Conservation (phyloP, 805 yeast genomes). For the Candida anglica region DNA sequence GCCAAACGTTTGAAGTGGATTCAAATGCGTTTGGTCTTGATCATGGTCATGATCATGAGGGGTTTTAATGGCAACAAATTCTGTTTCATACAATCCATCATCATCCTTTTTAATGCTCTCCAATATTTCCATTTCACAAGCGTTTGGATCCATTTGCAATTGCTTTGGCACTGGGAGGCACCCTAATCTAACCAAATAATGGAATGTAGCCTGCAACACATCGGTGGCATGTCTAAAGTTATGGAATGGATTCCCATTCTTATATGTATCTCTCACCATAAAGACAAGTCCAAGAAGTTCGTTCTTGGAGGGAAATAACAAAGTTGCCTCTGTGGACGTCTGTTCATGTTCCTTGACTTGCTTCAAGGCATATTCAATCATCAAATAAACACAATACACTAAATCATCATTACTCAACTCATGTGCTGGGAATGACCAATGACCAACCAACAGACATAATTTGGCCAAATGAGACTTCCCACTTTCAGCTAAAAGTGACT, state of each 20-base stretch:
- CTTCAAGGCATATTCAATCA: conserved; percentile 44
- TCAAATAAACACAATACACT: conserved; percentile 52
- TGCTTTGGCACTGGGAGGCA: conserved; percentile 37
- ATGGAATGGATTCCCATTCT: conserved; percentile 86
- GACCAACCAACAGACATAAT: conserved; percentile 42
- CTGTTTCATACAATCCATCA: no score
- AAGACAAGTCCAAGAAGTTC: conserved; percentile 57
- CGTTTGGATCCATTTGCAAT: conserved; percentile 26
- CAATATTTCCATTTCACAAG: conserved; percentile 17
- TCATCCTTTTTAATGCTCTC: no score
- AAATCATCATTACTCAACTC: conserved; percentile 62
- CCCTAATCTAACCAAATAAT: conserved; percentile 45
- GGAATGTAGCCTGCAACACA: conserved; percentile 86
- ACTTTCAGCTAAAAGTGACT: conserved; percentile 18
- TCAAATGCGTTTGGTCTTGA: conserved; percentile 27
- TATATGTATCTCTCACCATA: conserved; percentile 72
- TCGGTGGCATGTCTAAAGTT: conserved; percentile 95
- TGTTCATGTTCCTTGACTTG: no score
- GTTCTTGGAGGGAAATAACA: conserved; percentile 25
- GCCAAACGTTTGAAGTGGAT: conserved; percentile 47
- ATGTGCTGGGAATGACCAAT: conserved; percentile 73
- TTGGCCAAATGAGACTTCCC: conserved; percentile 21
- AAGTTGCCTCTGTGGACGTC: conserved; percentile 5
- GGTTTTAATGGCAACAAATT: no score
- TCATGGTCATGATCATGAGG: not conserved